Evolutionary conservation across 345 rosid species (phyloP).

Genomic region (Barbarea vulgaris): DNA sequence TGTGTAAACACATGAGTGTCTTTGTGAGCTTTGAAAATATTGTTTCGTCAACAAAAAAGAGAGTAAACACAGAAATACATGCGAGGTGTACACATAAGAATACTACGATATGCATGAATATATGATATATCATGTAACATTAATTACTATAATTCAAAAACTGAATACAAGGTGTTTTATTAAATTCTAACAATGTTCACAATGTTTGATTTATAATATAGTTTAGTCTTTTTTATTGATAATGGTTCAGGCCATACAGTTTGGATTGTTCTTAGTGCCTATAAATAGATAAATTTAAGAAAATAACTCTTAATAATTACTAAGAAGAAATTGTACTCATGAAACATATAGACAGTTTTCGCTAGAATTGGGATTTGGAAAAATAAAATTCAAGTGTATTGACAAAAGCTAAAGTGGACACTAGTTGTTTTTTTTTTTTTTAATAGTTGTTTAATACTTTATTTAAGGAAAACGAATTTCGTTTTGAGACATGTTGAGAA

Average conservation of each 20-base stretch:
- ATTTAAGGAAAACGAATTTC: not conserved
- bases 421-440: too few species aligned
- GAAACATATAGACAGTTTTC: not conserved
- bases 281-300: not conserved
- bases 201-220: too few species aligned
- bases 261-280: not conserved
- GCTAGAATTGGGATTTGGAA: conserved; percentile 13
- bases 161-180: too few species aligned
- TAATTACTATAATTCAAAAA: not conserved
- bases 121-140: not conserved
- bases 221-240: too few species aligned
- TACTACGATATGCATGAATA: not conserved
- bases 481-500: conserved; percentile 35
- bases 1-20: conserved; percentile 5
- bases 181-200: not conserved
- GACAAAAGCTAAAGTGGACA: not conserved
- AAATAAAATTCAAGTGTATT: not conserved
- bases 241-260: too few species aligned
- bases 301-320: not conserved
- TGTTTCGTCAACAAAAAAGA: not conserved
- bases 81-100: not conserved
- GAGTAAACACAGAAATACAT: conserved; percentile 7
- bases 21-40: not conserved
- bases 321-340: not conserved
- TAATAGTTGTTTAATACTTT: not conserved